These are phyloP conservation scores for Ramaria rubella DNA, from an alignment of 768 basidiomycete genomes.

Conservation along the genomic window DNA sequence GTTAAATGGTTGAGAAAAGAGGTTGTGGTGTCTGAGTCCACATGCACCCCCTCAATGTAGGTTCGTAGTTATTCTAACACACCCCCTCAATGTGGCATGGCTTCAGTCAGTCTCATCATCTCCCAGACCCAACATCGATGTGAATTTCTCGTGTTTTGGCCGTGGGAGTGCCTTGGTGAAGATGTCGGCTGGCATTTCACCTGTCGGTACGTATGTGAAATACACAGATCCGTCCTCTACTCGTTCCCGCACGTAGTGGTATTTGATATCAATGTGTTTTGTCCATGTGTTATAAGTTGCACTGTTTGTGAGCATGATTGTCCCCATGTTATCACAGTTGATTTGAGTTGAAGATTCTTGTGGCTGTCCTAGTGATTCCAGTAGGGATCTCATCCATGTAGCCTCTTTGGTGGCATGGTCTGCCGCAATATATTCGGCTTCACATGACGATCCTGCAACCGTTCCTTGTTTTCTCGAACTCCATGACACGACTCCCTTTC, in stretches of 20 bases:
- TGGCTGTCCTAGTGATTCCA: conserved; percentile 15
- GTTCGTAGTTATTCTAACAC: too few relatives aligned
- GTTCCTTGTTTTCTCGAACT: conserved; percentile 18
- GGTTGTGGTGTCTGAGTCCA: too few relatives aligned
- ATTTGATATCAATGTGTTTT: conserved; percentile 46
- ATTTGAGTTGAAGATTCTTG: conserved; percentile 14
- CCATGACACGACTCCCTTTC: conserved; percentile 20
- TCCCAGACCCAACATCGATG: too few relatives aligned
- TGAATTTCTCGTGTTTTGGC: background rate
- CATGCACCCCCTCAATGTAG: too few relatives aligned
- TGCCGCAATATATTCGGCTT: conserved; percentile 25
- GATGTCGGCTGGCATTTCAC: conserved; percentile 32
- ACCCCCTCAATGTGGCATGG: too few relatives aligned
- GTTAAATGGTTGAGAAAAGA: too few relatives aligned
- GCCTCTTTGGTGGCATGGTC: conserved; percentile 11
- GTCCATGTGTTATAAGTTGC: conserved; percentile 28
- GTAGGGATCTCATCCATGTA: conserved; percentile 6
- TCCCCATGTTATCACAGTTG: conserved; percentile 31
- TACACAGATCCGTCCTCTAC: conserved; percentile 22
- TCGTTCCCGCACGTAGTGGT: conserved; percentile 28
- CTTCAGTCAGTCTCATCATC: too few relatives aligned
- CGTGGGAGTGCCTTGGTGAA: conserved; percentile 35
- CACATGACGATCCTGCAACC: conserved; percentile 20
- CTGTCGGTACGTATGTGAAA: conserved; percentile 26
- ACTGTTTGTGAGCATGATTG: conserved; percentile 30